phyloP scores from a whole-genome alignment of 75 land plant species.

The Sequoiadendron giganteum region DNA sequence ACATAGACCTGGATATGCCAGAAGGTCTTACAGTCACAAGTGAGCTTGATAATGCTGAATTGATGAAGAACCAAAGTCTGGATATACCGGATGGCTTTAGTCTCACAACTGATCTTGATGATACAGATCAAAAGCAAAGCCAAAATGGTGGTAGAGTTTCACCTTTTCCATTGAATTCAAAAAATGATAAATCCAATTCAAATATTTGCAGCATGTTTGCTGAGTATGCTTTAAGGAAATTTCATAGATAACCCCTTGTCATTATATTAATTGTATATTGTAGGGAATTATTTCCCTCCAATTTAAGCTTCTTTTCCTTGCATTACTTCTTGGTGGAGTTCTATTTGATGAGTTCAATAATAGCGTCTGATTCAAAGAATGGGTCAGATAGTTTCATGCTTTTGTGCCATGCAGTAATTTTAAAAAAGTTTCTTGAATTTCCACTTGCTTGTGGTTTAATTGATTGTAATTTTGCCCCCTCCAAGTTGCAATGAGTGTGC shows the following conservation, averaged over 20 bases:
- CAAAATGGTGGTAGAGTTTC: constrained; percentile 1
- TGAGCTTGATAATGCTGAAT: neutral
- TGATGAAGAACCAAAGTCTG: neutral
- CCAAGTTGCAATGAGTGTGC: neutral
- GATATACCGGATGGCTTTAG: constrained; percentile 7
- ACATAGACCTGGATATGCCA: neutral
- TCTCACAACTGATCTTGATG: constrained; percentile 9
- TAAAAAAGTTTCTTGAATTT: neutral
- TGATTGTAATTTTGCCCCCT: neutral
- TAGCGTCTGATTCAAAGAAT: neutral
- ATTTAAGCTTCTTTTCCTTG: neutral
- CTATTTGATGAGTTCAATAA: neutral
- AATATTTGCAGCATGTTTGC: constrained; percentile 3
- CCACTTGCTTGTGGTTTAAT: neutral
- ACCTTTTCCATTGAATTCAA: neutral
- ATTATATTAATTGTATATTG: neutral
- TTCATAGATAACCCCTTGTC: constrained; percentile 1
- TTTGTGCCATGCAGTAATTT: neutral
- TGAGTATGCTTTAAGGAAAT: constrained; percentile 2
- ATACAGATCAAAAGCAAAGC: neutral
- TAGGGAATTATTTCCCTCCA: neutral
- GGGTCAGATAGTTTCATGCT: neutral
- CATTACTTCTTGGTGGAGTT: neutral
- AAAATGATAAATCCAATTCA: constrained; percentile 3
- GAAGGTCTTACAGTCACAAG: constrained; percentile 8